These are phyloP conservation scores for Raffaelea arxii DNA, from an alignment of 2,329 filamentous ascomycete species.

Conservation along the genomic window DNA sequence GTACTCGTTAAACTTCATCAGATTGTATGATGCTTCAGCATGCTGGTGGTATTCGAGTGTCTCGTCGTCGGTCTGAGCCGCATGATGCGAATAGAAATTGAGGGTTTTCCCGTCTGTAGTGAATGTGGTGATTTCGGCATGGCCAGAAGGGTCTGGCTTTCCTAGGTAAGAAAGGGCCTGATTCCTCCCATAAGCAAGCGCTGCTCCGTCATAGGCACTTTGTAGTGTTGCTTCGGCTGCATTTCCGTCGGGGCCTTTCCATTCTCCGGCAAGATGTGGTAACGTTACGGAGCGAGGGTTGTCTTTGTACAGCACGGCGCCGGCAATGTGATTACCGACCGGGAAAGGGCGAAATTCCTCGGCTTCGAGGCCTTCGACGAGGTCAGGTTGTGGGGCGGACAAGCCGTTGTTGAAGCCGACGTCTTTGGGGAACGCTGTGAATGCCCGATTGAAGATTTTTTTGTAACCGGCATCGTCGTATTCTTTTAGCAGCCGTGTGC, in stretches of 20 bases:
- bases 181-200: conserved; percentile 17
- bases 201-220: conserved; percentile 16
- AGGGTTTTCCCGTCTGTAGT: conserved; percentile 16
- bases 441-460: conserved; percentile 9
- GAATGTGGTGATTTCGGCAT: conserved; percentile 17
- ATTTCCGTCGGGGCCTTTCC: conserved; percentile 9
- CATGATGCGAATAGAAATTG: conserved; percentile 19
- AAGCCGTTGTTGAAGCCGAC: conserved; percentile 19
- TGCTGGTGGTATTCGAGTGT: conserved; percentile 15
- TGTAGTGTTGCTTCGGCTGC: conserved; percentile 7
- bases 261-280: conserved; percentile 19
- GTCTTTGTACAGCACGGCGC: conserved; percentile 13
- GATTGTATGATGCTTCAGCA: conserved; percentile 8
- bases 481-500: conserved; percentile 12
- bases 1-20: conserved; percentile 3
- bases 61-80: conserved; percentile 3
- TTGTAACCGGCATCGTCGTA: conserved; percentile 8
- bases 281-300: conserved; percentile 13
- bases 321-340: conserved; percentile 7
- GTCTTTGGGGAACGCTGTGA: conserved; percentile 17
- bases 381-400: conserved; percentile 19
- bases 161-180: conserved; percentile 15
- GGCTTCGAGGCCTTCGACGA: conserved; percentile 16
- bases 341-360: conserved; percentile 8
- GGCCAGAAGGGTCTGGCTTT: conserved; percentile 9